Percentiles rank a stretch among this genome's conserved stretches.
Conservation (phyloP, 768 basidiomycete species). For the Hydnomerulius pinastri region DNA sequence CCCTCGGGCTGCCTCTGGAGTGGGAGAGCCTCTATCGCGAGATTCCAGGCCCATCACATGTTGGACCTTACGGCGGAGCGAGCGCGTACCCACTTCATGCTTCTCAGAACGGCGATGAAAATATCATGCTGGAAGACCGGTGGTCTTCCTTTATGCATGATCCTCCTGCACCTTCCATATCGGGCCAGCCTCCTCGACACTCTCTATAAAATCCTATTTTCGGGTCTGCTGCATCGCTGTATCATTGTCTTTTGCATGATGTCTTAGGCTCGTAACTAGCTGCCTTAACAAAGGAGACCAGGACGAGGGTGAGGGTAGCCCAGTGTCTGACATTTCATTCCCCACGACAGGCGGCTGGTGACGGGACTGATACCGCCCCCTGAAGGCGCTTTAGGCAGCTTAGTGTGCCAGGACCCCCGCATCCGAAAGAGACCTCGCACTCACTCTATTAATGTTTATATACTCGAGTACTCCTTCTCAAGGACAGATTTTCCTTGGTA, state of each 20-base stretch:
- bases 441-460: too few relatives aligned
- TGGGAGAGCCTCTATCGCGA: conserved; percentile 43
- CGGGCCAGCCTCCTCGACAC: not conserved
- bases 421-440: too few relatives aligned
- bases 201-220: not conserved
- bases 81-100: not conserved
- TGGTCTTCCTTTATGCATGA: conserved; percentile 44
- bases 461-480: too few relatives aligned
- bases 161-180: conserved; percentile 1
- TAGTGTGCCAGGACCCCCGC: too few relatives aligned
- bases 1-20: conserved; percentile 10
- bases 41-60: conserved; percentile 19
- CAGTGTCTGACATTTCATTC: too few relatives aligned
- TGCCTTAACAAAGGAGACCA: too few relatives aligned
- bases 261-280: too few relatives aligned
- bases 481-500: too few relatives aligned
- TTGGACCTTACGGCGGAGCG: not conserved
- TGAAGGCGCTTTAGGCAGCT: too few relatives aligned
- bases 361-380: too few relatives aligned
- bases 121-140: conserved; percentile 37
- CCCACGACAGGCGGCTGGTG: too few relatives aligned
- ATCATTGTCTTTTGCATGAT: not conserved
- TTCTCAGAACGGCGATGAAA: conserved; percentile 10
- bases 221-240: not conserved
- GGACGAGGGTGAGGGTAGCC: too few relatives aligned